Conservation (phyloP, 1,284 basidiomycete species). For the Trametes hirsuta region DNA sequence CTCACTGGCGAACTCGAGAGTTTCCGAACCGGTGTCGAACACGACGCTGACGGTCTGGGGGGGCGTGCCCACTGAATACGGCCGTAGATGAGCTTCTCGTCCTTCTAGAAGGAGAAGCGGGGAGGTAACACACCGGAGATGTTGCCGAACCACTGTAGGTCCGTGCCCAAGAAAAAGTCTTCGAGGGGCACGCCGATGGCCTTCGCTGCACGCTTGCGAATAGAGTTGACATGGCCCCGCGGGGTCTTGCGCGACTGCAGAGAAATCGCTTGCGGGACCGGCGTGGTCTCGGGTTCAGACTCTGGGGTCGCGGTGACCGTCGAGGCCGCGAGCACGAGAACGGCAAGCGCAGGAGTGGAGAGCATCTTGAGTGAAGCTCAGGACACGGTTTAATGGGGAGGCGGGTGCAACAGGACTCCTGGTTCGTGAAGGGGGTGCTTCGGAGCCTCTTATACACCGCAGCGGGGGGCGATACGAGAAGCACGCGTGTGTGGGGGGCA, state of each 20-base stretch:
- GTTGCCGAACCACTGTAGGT: constrained; percentile 61
- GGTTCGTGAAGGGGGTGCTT: neutral
- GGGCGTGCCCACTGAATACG: constrained; percentile 45
- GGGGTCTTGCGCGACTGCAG: constrained; percentile 41
- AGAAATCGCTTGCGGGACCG: constrained; percentile 29
- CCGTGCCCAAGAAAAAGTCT: constrained; percentile 57
- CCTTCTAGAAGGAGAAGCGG: neutral
- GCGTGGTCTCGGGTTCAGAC: neutral
- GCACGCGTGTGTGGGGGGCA: neutral
- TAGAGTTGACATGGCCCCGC: constrained; percentile 16
- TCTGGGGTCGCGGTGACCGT: constrained; percentile 12
- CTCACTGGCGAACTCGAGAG: constrained; percentile 53
- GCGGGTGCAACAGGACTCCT: neutral
- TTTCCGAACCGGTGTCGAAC: constrained; percentile 56
- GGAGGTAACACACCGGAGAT: constrained; percentile 31
- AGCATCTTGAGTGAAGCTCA: constrained; percentile 10
- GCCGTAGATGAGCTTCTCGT: too few species aligned
- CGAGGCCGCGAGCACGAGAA: constrained; percentile 18
- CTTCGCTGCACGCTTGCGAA: constrained; percentile 19
- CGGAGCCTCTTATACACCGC: neutral
- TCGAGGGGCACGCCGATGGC: constrained; percentile 44
- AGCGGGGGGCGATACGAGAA: neutral
- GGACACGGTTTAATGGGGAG: neutral
- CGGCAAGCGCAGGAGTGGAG: constrained; percentile 12
- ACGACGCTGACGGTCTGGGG: constrained; percentile 53